Evolutionary conservation across 2,329 filamentous ascomycete genomes (phyloP), one percentile per base, ranked within the genome.

Genomic region (Fusarium coffeatum): DNA sequence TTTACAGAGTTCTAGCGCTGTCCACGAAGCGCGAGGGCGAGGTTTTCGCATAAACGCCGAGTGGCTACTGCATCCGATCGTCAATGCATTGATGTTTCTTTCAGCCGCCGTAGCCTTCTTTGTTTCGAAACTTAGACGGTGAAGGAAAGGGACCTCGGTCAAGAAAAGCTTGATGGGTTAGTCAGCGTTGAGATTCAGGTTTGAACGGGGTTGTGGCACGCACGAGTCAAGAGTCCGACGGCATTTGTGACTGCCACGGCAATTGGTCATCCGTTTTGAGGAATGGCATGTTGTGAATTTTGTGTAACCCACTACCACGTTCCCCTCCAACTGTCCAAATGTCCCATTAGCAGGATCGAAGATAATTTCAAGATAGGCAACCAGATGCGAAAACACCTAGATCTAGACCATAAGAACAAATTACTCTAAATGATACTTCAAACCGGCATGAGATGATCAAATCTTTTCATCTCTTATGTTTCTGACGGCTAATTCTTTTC

Each of bases 1-100:
- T 55, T 48, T 64, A 66, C 47, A 32, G 1, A 9, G n/a, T 66
- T 66, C 63, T 66, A 66, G 63, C 47, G 61, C 10, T 59, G 34
- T 66, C 54, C 30, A 43, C 41, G 30, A 5, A 12, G 8, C 22
- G 16, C 25, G 16, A n/a, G 32, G 5, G 32, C 34, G 32, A 42
- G 6, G 3, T 22, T 59, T 37, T 27, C 30, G 59, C 43, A 64
- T 64, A 64, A 64, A 64, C 45, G 50, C 61, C 61, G 61, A 64
- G 59, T 50, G 8, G 30, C 12, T 45, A 28, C 28, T 28, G 28
- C 5, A 11, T 23, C 49, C 43, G 57, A 23, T 37, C 49, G 22
- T 61, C 28, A 59, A 57, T 57, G 50, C 25, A 47, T 47, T 27
- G 40, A 18, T 22, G 25, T 16, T 55, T 40, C 18, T 28, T 30